Conservation (phyloP, 2,329 filamentous ascomycete species). For the Fusarium odoratissimum region DNA sequence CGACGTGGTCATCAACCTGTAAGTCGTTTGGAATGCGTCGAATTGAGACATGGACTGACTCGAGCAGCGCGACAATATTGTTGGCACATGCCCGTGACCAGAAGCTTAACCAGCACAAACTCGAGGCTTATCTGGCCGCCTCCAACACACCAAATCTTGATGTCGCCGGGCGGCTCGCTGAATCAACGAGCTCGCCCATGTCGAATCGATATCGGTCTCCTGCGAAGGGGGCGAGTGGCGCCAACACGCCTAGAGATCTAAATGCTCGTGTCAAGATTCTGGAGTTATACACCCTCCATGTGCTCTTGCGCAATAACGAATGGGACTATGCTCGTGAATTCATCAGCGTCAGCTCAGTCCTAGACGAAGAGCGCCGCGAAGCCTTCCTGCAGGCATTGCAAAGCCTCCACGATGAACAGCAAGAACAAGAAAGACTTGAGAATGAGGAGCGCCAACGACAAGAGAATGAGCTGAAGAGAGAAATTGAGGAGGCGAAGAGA, state of each 20-base stretch:
- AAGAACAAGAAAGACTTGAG: slow-evolving; percentile 74
- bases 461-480: slow-evolving; percentile 66
- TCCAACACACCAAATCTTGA: slow-evolving; percentile 79
- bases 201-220: slow-evolving; percentile 57
- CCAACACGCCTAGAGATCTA: slow-evolving; percentile 86
- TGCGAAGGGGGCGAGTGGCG: slow-evolving; percentile 68
- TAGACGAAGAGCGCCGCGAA: slow-evolving; percentile 92
- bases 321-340: slow-evolving; percentile 97
- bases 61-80: slow-evolving; percentile 81
- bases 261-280: slow-evolving; percentile 89
- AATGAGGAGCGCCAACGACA: slow-evolving; percentile 67
- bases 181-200: slow-evolving; percentile 48
- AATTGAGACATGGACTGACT: slow-evolving; percentile 35
- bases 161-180: slow-evolving; percentile 71
- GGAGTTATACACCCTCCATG: slow-evolving; percentile 94
- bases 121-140: slow-evolving; percentile 89
- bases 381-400: slow-evolving; percentile 89
- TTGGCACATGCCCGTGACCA: slow-evolving; percentile 91
- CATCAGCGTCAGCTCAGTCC: slow-evolving; percentile 83
- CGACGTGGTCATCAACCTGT: slow-evolving; percentile 93
- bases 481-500: slow-evolving; percentile 68
- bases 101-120: slow-evolving; percentile 82
- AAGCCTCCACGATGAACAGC: slow-evolving; percentile 84
- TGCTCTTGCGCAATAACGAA: slow-evolving; percentile 91
- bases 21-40: slow-evolving; percentile 49